Percentiles rank a stretch among this genome's conserved stretches.
Evolutionary conservation across 805 yeast species (phyloP).

Genomic region (Blastobotrys peoriensis): DNA sequence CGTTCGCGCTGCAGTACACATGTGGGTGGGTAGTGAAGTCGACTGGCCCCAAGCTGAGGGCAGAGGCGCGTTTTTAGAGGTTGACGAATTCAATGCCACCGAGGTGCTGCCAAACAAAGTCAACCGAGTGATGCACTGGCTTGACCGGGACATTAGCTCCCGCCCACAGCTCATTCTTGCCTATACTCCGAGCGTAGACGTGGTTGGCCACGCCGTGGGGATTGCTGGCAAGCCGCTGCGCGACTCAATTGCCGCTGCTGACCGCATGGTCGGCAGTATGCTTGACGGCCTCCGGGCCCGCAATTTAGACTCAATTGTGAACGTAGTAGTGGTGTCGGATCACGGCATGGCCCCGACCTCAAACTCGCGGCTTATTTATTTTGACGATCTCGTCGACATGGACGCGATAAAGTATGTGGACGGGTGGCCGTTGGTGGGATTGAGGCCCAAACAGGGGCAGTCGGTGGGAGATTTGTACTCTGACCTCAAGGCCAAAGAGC

Average conservation of each 20-base stretch:
- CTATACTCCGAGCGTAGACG: slow-evolving; percentile 77
- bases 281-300: slow-evolving; percentile 44
- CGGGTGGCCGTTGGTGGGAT: slow-evolving; percentile 84
- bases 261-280: slow-evolving; percentile 50
- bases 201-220: slow-evolving; percentile 71
- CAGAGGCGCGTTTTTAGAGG: slow-evolving; percentile 43
- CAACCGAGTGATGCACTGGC: slow-evolving; percentile 55
- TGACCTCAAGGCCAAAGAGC: slow-evolving; percentile 15
- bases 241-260: slow-evolving; percentile 56
- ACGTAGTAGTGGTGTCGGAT: slow-evolving; percentile 75
- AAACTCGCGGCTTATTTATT: slow-evolving; percentile 55
- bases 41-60: slow-evolving; percentile 33
- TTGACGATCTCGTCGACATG: slow-evolving; percentile 65
- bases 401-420: slow-evolving; percentile 54
- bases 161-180: slow-evolving; percentile 75
- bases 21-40: slow-evolving; percentile 96
- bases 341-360: slow-evolving; percentile 93
- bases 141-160: slow-evolving; percentile 46
- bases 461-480: slow-evolving; percentile 41
- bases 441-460: slow-evolving; percentile 47
- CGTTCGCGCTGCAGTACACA: slow-evolving; percentile 69
- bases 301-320: slow-evolving; percentile 59
- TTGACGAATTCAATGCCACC: slow-evolving; percentile 58
- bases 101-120: slow-evolving; percentile 56
- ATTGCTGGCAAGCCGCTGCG: slow-evolving; percentile 54